Base-by-base conservation (phyloP, 208 protist genomes). In the Leishmania gerbilli region DNA sequence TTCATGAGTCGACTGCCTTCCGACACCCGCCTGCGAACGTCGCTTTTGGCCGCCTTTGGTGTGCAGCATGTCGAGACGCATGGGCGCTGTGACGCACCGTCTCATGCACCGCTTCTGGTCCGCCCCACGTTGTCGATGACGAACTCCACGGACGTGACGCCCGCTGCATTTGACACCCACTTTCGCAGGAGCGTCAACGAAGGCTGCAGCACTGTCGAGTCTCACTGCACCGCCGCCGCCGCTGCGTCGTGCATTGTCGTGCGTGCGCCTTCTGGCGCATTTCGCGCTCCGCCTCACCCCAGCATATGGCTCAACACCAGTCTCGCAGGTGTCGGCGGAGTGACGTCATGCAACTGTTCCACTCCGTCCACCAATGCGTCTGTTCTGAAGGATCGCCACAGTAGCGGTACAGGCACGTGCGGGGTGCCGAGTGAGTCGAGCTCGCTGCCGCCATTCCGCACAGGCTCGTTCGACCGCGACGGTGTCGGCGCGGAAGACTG, bases 341-440 rank as follows among this genome's bases (percentile, higher is more conserved):
- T 27, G 53, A 24, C 74, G 3, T 65, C 74, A 31, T 68, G 27
- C 55, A 68, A 67, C 51, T 77, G 37, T 34, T 79, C 62, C 71
- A 65, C 3, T 53, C 69, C 78, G 13, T n/a, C 78, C 37, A 24
- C 74, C 42, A 34, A 49, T 42, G 24, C 9, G 31, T 65, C 49
- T 51, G 40, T 42, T 34, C 1, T 53, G 77, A 49, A 74, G 69
- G 45, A 81, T 67, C 74, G 56, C 37, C 27, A 67, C 40, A 31
- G 74, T 47, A 51, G 55, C 55, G 56, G 49, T 13, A 51, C 27
- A 24, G 51, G 72, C n/a, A 47, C n/a, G 7, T 27, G 15, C n/a
- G 55, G 37, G 19, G 37, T 65, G 24, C 55, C 53, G 56, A 64
- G 55, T 17, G 40, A 34, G 31, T 67, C 37, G 24, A 24, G 15